Conservation (phyloP, 768 basidiomycete genomes). For the Serendipita sp. region DNA sequence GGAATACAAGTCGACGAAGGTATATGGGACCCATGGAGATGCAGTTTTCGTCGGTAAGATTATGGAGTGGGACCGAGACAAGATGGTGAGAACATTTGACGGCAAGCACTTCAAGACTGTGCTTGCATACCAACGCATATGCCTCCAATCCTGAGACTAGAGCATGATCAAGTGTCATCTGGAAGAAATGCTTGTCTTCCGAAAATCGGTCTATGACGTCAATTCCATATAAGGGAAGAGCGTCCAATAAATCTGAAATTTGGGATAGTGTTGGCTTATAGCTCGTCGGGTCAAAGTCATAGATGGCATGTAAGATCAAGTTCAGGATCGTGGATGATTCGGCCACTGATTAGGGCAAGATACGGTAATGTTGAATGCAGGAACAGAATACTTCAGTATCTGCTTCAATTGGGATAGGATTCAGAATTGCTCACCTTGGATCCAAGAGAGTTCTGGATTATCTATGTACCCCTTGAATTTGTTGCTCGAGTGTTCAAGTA, state of each 20-base stretch:
- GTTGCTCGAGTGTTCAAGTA: slow-evolving; percentile 47
- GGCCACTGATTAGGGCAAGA: background rate
- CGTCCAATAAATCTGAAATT: background rate
- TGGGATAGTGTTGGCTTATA: slow-evolving; percentile 35
- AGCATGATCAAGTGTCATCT: slow-evolving; percentile 48
- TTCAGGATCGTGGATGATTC: slow-evolving; percentile 37
- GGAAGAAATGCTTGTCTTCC: slow-evolving; percentile 16
- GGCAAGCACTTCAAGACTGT: slow-evolving; percentile 57
- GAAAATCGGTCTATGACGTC: background rate
- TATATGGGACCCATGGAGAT: slow-evolving; percentile 31
- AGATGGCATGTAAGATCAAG: slow-evolving; percentile 53
- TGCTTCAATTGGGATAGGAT: background rate
- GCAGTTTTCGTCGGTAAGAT: slow-evolving; percentile 55
- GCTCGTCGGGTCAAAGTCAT: slow-evolving; percentile 56
- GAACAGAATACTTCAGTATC: background rate
- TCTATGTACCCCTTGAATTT: slow-evolving; percentile 45
- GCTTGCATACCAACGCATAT: slow-evolving; percentile 51
- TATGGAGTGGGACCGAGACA: slow-evolving; percentile 49
- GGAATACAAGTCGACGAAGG: slow-evolving; percentile 25
- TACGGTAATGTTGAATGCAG: background rate
- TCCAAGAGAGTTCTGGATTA: slow-evolving; percentile 7
- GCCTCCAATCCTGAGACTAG: slow-evolving; percentile 53
- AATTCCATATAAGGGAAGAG: slow-evolving; percentile 4
- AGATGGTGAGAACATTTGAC: slow-evolving; percentile 60
- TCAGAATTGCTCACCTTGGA: background rate